Evolutionary conservation across 2,329 filamentous ascomycete genomes (phyloP).

Genomic region (Dothistroma septosporum): DNA sequence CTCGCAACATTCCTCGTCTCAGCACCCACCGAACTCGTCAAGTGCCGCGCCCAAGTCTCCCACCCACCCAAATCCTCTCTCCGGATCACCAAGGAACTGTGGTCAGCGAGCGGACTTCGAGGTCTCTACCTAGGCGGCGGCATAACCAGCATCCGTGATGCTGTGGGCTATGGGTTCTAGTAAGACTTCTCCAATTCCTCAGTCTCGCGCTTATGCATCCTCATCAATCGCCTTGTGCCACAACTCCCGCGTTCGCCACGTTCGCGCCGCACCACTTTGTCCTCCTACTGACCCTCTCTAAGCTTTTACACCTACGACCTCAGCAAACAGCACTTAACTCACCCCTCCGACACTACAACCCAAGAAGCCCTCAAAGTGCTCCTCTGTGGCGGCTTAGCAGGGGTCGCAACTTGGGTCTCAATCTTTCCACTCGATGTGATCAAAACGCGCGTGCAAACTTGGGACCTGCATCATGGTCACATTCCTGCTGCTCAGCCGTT

Average conservation of each 20-base stretch:
- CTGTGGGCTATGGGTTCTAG: slow-evolving; percentile 95
- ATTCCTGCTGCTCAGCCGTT: slow-evolving; percentile 15
- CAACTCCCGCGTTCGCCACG: neutral
- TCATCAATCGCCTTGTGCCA: too few relatives aligned
- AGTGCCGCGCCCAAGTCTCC: slow-evolving; percentile 78
- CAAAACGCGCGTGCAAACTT: slow-evolving; percentile 87
- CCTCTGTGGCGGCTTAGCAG: slow-evolving; percentile 80
- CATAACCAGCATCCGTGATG: slow-evolving; percentile 78
- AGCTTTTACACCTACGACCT: slow-evolving; percentile 88
- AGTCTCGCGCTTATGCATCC: neutral
- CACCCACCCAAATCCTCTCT: slow-evolving; percentile 29
- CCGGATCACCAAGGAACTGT: slow-evolving; percentile 31
- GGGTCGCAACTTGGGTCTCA: slow-evolving; percentile 81
- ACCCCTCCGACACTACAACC: slow-evolving; percentile 49
- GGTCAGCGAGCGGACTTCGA: slow-evolving; percentile 46
- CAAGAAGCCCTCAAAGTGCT: slow-evolving; percentile 43
- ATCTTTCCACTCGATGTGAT: slow-evolving; percentile 89
- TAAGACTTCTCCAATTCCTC: slow-evolving; percentile 36
- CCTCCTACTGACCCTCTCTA: neutral
- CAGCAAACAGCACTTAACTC: slow-evolving; percentile 49
- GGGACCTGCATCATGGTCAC: slow-evolving; percentile 40
- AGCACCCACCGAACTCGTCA: slow-evolving; percentile 84
- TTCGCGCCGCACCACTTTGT: neutral
- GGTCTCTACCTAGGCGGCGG: slow-evolving; percentile 78
- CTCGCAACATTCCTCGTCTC: slow-evolving; percentile 81